Evolutionary conservation across 1,284 basidiomycete species (phyloP).

Genomic region (Rhodotorula sp.): DNA sequence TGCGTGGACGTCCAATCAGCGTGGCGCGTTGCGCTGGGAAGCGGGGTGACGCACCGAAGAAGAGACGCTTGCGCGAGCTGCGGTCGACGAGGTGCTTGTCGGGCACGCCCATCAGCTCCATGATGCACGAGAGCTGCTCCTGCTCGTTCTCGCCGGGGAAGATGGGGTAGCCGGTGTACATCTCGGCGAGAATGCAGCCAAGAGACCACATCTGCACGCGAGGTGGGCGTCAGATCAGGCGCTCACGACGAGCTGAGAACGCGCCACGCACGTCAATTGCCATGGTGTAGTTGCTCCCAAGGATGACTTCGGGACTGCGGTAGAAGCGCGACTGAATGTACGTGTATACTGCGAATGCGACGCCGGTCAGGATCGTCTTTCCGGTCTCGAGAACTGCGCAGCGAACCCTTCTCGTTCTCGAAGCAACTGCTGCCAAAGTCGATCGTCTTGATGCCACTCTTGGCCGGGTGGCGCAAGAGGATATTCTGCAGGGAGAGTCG

Average conservation of each 20-base stretch:
- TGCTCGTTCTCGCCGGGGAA: slow-evolving; percentile 99
- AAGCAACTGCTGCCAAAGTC: slow-evolving; percentile 99
- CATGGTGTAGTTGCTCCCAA: slow-evolving; percentile 93
- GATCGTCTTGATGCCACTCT: slow-evolving; percentile 96
- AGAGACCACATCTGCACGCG: slow-evolving; percentile 2
- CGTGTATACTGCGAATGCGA: slow-evolving; percentile 72
- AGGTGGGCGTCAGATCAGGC: slow-evolving; percentile 45
- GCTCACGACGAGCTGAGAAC: not conserved
- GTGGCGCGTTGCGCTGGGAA: too few relatives aligned
- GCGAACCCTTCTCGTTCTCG: slow-evolving; percentile 94
- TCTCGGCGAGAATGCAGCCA: slow-evolving; percentile 12
- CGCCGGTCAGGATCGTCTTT: not conserved
- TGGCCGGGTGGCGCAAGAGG: slow-evolving; percentile 86
- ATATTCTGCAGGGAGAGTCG: slow-evolving; percentile 68
- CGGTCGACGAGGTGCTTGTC: slow-evolving; percentile 93
- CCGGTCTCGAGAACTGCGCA: not conserved
- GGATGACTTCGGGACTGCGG: slow-evolving; percentile 90
- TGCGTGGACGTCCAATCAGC: slow-evolving; percentile 48
- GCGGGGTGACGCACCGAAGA: slow-evolving; percentile 64
- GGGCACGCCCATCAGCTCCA: slow-evolving; percentile 96
- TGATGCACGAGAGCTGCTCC: slow-evolving; percentile 97
- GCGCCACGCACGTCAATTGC: slow-evolving; percentile 43
- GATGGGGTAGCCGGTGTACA: slow-evolving; percentile 96
- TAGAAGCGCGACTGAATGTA: slow-evolving; percentile 98
- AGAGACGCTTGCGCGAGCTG: slow-evolving; percentile 89